A percentile compares a stretch with the other conserved stretches of the same genome.
Conservation (phyloP, 2,329 filamentous ascomycete genomes). For the Elsinoe batatas region DNA sequence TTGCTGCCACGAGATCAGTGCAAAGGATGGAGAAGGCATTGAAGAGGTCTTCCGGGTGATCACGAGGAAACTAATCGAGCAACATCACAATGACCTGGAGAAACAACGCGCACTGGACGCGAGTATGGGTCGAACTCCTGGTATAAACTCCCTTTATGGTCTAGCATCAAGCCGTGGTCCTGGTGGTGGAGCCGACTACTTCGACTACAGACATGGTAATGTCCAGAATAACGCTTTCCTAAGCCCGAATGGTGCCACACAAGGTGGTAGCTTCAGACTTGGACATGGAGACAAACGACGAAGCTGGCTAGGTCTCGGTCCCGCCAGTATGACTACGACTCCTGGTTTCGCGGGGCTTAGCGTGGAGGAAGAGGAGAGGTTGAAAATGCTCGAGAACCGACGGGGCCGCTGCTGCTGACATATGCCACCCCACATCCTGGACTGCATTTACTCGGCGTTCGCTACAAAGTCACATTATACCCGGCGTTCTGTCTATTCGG, state of each 20-base stretch:
- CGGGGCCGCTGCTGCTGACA: conserved; percentile 23
- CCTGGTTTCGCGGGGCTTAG: conserved; percentile 24
- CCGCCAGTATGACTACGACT: conserved; percentile 38
- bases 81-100: conserved; percentile 49
- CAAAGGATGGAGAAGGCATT: conserved; percentile 87
- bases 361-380: conserved; percentile 19
- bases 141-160: conserved; percentile 18
- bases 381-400: conserved; percentile 18
- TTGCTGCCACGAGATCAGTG: conserved; percentile 92
- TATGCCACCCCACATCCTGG: neutral
- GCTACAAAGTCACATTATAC: too few species aligned
- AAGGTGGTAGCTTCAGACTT: conserved; percentile 44
- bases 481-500: too few species aligned
- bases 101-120: conserved; percentile 38
- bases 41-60: conserved; percentile 92
- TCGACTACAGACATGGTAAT: conserved; percentile 35
- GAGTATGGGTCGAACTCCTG: conserved; percentile 36
- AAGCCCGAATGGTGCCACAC: neutral
- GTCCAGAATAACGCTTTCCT: conserved; percentile 32
- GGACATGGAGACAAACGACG: conserved; percentile 52
- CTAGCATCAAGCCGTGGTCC: conserved; percentile 19
- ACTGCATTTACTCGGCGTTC: neutral
- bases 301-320: conserved; percentile 49
- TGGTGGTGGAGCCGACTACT: conserved; percentile 32
- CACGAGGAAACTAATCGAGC: conserved; percentile 73